These are phyloP conservation scores for Termitomyces sp. DNA, from an alignment of 768 basidiomycete species.

Conservation along the genomic window DNA sequence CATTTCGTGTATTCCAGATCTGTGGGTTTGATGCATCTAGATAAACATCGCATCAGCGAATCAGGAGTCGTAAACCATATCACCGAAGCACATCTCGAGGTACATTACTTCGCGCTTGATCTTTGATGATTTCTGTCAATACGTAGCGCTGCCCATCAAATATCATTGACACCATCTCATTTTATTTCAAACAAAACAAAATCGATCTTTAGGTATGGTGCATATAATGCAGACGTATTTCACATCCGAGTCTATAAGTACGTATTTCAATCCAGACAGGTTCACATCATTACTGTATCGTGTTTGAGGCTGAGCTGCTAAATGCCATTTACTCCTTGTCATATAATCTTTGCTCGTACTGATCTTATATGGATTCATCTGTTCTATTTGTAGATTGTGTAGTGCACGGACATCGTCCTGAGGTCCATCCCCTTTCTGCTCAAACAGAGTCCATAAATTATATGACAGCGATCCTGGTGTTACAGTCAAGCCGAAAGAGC, in stretches of 20 bases:
- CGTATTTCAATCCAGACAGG: background rate
- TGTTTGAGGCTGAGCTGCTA: background rate
- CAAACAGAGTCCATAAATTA: no score
- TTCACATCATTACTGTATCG: background rate
- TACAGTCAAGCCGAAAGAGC: background rate
- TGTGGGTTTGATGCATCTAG: background rate
- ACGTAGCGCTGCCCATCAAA: constrained; percentile 7
- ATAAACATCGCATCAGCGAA: background rate
- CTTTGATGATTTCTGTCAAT: background rate
- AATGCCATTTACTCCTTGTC: background rate
- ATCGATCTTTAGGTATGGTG: background rate
- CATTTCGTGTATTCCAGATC: background rate
- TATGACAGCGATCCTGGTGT: background rate
- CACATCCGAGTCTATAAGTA: background rate
- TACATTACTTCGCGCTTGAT: background rate
- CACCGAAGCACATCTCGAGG: constrained; percentile 4
- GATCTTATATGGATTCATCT: background rate
- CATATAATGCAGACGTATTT: background rate
- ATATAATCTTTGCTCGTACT: background rate
- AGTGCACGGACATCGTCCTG: background rate
- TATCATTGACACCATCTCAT: constrained; percentile 5
- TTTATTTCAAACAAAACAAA: background rate
- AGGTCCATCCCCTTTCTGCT: no score
- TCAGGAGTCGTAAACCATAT: constrained; percentile 5
- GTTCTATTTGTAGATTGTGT: no score